These are phyloP conservation scores for Tetrahymena borealis DNA, from an alignment of 73 alveolate species.

Conservation along the genomic window DNA sequence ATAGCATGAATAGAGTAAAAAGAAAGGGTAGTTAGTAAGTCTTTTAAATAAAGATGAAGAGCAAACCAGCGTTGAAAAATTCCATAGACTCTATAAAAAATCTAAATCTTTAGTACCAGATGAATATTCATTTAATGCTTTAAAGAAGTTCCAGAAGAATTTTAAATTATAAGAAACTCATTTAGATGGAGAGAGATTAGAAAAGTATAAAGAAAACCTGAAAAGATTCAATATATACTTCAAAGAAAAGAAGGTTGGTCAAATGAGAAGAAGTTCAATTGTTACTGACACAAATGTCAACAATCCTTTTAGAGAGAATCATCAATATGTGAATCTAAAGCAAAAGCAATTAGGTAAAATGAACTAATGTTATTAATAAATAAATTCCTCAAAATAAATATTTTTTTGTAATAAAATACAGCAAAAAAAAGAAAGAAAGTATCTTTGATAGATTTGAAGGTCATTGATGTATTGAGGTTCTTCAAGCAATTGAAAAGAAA, in stretches of 20 bases:
- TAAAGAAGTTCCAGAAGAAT: neutral
- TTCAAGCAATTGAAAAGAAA: neutral
- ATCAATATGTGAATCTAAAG: too few relatives aligned
- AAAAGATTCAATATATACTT: neutral
- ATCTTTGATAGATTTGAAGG: neutral
- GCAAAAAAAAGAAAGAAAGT: neutral
- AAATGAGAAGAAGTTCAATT: neutral
- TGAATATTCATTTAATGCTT: neutral
- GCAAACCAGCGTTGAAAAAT: neutral
- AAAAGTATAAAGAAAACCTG: slow-evolving; percentile 5
- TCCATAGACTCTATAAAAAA: neutral
- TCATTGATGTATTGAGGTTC: neutral
- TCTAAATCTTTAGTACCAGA: neutral
- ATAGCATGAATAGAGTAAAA: neutral
- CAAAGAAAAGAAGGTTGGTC: neutral
- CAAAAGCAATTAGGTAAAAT: too few relatives aligned
- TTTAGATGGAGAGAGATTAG: slow-evolving; percentile 25
- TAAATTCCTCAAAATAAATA: too few relatives aligned
- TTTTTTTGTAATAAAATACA: neutral
- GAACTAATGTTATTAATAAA: too few relatives aligned
- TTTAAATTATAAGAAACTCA: slow-evolving; percentile 29
- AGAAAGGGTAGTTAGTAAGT: slow-evolving; percentile 19
- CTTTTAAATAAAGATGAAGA: slow-evolving; percentile 35
- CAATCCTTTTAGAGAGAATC: too few relatives aligned
- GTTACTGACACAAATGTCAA: too few relatives aligned